Evolutionary conservation across 352 stramenopile species (phyloP).

Genomic region (Phytopythium sindhum): DNA sequence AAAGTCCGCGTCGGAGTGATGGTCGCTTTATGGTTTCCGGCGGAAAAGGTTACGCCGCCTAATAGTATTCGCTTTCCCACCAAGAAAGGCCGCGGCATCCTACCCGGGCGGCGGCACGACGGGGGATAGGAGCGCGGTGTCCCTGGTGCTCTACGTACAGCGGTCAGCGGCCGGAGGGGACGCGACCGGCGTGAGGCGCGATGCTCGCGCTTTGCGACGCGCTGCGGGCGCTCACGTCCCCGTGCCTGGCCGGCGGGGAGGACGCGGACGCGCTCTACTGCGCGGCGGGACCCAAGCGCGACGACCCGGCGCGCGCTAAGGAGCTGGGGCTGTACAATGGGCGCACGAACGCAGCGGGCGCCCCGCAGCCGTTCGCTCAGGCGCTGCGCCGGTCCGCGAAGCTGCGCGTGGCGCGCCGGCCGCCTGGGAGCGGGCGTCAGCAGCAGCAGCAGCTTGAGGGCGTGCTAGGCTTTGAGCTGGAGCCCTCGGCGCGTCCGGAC

Average conservation of each 20-base stretch:
- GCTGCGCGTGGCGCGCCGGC: constrained; percentile 35
- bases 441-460: constrained; percentile 22
- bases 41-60: neutral
- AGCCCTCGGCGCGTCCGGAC: constrained; percentile 51
- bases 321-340: constrained; percentile 20
- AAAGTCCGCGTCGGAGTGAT: neutral
- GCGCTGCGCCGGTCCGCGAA: constrained; percentile 25
- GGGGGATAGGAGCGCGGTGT: too few species aligned
- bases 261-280: constrained; percentile 29
- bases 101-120: too few species aligned
- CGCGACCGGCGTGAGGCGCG: neutral
- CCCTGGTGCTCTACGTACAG: neutral
- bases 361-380: constrained; percentile 42
- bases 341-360: constrained; percentile 8
- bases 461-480: constrained; percentile 52
- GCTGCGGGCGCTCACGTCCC: constrained; percentile 31
- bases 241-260: constrained; percentile 29
- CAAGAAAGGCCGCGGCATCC: neutral
- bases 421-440: constrained; percentile 9
- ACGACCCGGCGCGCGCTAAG: constrained; percentile 28
- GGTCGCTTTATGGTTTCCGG: neutral
- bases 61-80: neutral
- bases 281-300: constrained; percentile 6
- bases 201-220: constrained; percentile 44
- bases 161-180: neutral